A percentile compares a stretch with the other conserved stretches of the same genome.
Conservation (phyloP, 2,329 filamentous ascomycete genomes). For the Ophiosphaerella korrae region DNA sequence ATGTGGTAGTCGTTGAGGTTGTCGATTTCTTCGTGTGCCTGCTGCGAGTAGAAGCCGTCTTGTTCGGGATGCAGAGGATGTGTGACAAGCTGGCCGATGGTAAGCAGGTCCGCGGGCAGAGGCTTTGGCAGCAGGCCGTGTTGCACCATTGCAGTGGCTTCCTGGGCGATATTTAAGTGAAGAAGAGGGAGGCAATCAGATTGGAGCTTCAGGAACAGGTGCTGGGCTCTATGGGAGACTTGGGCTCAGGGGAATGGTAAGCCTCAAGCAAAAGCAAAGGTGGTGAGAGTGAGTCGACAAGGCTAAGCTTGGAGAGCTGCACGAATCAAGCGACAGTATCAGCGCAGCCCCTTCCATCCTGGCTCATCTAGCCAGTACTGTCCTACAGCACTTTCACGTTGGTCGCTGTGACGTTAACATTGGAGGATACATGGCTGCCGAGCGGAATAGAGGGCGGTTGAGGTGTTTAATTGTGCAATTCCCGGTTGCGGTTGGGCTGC, state of each 20-base stretch:
- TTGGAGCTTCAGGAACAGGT: neutral
- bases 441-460: constrained; percentile 2
- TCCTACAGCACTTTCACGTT: constrained; percentile 24
- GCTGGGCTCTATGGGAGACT: neutral
- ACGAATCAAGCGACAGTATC: constrained; percentile 24
- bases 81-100: constrained; percentile 44
- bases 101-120: constrained; percentile 39
- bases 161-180: neutral
- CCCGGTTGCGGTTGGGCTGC: constrained; percentile 1
- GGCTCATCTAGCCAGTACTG: constrained; percentile 25
- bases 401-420: constrained; percentile 22
- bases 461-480: constrained; percentile 4
- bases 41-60: constrained; percentile 43
- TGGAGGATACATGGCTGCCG: constrained; percentile 16
- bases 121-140: constrained; percentile 46
- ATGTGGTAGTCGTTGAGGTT: constrained; percentile 48
- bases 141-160: constrained; percentile 33
- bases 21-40: constrained; percentile 41
- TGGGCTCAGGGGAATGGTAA: constrained; percentile 2
- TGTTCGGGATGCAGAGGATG: constrained; percentile 45
- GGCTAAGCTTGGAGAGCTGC: constrained; percentile 7
- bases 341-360: constrained; percentile 20
- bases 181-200: neutral
- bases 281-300: constrained; percentile 13
- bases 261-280: constrained; percentile 2